These are phyloP conservation scores for Melampsora americana DNA, from an alignment of 1,284 basidiomycete genomes.

Conservation along the genomic window DNA sequence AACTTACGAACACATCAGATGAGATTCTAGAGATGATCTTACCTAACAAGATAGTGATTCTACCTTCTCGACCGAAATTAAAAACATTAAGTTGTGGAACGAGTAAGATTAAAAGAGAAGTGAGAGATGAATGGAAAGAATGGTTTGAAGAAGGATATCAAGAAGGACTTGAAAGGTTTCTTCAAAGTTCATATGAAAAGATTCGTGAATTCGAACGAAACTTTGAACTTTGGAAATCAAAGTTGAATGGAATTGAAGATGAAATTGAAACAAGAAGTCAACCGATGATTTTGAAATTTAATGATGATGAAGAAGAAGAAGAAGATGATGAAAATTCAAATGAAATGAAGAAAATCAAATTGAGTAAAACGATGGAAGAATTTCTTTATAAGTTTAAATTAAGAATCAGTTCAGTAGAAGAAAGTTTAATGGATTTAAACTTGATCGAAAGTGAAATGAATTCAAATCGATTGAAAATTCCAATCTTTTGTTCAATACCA, in stretches of 20 bases:
- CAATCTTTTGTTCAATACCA: neutral
- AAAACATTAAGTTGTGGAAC: slow-evolving; percentile 25
- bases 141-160: slow-evolving; percentile 1
- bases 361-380: neutral
- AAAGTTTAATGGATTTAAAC: neutral
- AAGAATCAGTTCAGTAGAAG: neutral
- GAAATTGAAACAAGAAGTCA: neutral
- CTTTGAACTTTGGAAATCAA: slow-evolving; percentile 10
- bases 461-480: neutral
- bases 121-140: neutral
- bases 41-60: slow-evolving; percentile 17
- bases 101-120: neutral
- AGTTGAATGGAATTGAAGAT: neutral
- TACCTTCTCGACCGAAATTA: slow-evolving; percentile 1
- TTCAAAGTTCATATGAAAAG: neutral
- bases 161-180: neutral
- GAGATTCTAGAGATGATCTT: neutral
- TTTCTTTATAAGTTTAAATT: neutral
- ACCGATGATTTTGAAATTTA: neutral
- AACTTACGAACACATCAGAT: neutral
- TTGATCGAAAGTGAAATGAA: neutral
- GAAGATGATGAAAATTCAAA: neutral
- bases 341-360: neutral
- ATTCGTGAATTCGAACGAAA: neutral
- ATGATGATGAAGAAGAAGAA: neutral